Conservation (phyloP, 1,284 basidiomycete genomes). For the Xerocomus cyaneibrunnescens region DNA sequence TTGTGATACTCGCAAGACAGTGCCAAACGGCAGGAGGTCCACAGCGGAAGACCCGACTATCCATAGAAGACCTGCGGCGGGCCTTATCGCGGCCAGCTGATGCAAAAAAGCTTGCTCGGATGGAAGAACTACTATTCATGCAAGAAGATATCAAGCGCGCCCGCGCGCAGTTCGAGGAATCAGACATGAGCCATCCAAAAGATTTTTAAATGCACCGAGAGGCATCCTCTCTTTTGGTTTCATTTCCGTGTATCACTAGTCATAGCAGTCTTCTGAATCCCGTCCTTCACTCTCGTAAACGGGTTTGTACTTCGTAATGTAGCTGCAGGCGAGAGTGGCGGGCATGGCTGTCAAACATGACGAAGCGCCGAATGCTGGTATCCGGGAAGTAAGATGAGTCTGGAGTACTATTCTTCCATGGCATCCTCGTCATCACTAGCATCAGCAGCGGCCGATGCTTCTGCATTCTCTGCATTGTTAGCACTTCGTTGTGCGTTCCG, state of each 20-base stretch:
- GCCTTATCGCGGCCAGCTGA: conserved; percentile 75
- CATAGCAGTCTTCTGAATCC: conserved; percentile 1
- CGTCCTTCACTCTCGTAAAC: background rate
- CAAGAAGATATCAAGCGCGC: conserved; percentile 92
- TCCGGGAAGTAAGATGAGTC: background rate
- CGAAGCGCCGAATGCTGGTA: conserved; percentile 1
- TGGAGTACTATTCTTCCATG: conserved; percentile 56
- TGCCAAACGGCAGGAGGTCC: conserved; percentile 68
- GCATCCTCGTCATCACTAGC: conserved; percentile 43
- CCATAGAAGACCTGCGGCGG: conserved; percentile 78
- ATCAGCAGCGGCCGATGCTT: conserved; percentile 26
- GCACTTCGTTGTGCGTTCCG: conserved; percentile 36
- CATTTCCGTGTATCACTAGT: conserved; percentile 9
- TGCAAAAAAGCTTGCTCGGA: conserved; percentile 82
- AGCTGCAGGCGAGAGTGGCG: background rate
- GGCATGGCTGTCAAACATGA: background rate
- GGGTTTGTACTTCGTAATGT: background rate
- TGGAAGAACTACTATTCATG: conserved; percentile 89
- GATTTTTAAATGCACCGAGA: conserved; percentile 37
- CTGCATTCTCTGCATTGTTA: conserved; percentile 17
- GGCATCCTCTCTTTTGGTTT: conserved; percentile 6
- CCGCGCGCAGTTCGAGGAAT: conserved; percentile 72
- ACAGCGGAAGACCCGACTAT: conserved; percentile 68
- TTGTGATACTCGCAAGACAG: conserved; percentile 39
- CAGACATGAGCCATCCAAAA: conserved; percentile 54